Conservation (phyloP, 768 basidiomycete genomes). For the Auriscalpium vulgare region DNA sequence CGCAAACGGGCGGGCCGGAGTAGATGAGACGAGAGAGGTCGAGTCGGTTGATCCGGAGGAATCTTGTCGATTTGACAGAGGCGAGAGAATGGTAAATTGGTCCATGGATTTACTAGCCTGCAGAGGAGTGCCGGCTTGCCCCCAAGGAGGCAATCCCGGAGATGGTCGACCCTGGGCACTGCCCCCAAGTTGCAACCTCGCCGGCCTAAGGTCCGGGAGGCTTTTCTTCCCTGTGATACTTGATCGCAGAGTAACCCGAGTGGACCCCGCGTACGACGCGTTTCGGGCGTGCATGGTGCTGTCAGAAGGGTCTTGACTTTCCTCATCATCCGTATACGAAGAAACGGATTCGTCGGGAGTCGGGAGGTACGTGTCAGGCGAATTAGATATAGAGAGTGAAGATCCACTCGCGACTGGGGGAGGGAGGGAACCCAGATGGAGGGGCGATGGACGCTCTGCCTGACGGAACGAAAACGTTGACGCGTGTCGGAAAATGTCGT, state of each 20-base stretch:
- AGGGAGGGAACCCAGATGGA: slow-evolving; percentile 40
- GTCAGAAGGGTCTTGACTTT: slow-evolving; percentile 14
- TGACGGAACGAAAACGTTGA: slow-evolving; percentile 11
- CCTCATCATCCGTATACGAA: slow-evolving; percentile 36
- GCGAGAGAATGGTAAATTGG: slow-evolving; percentile 25
- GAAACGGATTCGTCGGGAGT: slow-evolving; percentile 50
- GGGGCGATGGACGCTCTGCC: slow-evolving; percentile 37
- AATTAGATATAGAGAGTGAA: slow-evolving; percentile 36
- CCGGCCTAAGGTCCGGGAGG: slow-evolving; percentile 71
- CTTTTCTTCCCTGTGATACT: slow-evolving; percentile 65
- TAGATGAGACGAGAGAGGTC: slow-evolving; percentile 14
- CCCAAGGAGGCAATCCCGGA: slow-evolving; percentile 17
- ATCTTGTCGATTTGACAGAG: slow-evolving; percentile 38
- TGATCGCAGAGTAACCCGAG: slow-evolving; percentile 27
- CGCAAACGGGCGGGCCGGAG: slow-evolving; percentile 17
- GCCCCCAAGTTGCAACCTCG: slow-evolving; percentile 31
- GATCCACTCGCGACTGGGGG: slow-evolving; percentile 24
- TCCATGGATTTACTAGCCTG: slow-evolving; percentile 8
- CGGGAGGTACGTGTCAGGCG: slow-evolving; percentile 47
- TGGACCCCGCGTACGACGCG: slow-evolving; percentile 40
- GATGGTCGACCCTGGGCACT: slow-evolving; percentile 16
- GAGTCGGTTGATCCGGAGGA: slow-evolving; percentile 32
- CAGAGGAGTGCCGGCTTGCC: slow-evolving; percentile 4
- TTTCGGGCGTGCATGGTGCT: slow-evolving; percentile 34
- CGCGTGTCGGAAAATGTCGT: neutral